A percentile compares a stretch with the other conserved stretches of the same genome.
Conservation (phyloP, 148 eudicot genomes). For the Cornus suecica region DNA sequence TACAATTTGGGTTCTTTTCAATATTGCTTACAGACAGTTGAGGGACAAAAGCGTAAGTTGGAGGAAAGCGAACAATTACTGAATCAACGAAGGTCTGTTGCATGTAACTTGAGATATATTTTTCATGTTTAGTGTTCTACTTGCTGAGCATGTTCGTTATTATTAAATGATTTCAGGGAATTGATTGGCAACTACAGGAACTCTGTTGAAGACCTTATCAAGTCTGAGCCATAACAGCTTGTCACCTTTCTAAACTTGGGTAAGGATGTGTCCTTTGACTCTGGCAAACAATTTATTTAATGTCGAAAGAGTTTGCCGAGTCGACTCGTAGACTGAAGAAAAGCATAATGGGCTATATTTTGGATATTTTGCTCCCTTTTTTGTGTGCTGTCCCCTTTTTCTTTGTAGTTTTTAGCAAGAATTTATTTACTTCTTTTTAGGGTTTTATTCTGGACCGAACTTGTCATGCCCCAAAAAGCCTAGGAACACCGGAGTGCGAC, state of each 20-base stretch:
- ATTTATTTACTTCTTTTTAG: too few species aligned
- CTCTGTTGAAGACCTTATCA: slow-evolving; percentile 59
- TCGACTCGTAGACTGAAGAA: too few species aligned
- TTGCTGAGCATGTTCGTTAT: neutral
- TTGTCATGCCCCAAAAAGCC: too few species aligned
- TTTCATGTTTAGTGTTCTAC: neutral
- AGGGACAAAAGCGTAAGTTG: slow-evolving; percentile 69
- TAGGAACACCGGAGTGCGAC: too few species aligned
- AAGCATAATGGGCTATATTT: too few species aligned
- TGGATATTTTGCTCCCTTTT: too few species aligned
- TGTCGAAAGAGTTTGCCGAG: too few species aligned
- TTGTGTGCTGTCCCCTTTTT: too few species aligned
- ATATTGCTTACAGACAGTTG: slow-evolving; percentile 60
- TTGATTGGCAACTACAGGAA: slow-evolving; percentile 50
- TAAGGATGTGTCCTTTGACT: neutral
- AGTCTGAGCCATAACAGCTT: slow-evolving; percentile 37
- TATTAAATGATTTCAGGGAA: slow-evolving; percentile 43
- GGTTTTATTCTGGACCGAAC: too few species aligned
- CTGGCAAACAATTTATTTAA: neutral
- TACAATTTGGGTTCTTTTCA: neutral
- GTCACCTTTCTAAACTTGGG: slow-evolving; percentile 5
- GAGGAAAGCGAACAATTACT: slow-evolving; percentile 71
- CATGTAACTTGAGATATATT: slow-evolving; percentile 4
- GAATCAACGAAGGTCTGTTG: slow-evolving; percentile 63
- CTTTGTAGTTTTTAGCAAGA: too few species aligned